Conservation (phyloP, 495 filamentous ascomycete genomes). For the Ramalina intermedia region DNA sequence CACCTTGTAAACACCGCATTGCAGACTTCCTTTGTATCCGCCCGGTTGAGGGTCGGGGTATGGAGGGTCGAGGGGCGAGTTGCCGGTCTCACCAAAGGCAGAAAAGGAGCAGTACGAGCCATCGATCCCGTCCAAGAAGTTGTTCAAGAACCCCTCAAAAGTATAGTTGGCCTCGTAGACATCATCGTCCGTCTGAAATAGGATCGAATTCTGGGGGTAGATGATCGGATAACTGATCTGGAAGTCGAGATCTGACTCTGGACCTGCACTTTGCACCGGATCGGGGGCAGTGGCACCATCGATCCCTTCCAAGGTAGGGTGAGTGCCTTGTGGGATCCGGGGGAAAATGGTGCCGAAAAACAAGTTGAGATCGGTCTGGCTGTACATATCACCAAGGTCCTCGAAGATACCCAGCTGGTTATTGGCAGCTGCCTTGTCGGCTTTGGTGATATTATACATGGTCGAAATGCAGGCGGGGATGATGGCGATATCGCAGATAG, state of each 20-base stretch:
- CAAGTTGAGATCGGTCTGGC: conserved; percentile 41
- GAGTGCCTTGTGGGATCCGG: conserved; percentile 27
- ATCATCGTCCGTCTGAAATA: conserved; percentile 46
- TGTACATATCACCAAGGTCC: conserved; percentile 23
- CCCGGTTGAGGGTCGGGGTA: conserved; percentile 32
- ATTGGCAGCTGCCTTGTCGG: conserved; percentile 2
- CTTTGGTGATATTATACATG: conserved; percentile 11
- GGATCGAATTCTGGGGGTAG: conserved; percentile 44
- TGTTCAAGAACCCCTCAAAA: conserved; percentile 25
- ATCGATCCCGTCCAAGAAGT: conserved; percentile 47
- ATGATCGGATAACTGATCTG: conserved; percentile 36
- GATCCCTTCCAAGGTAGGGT: conserved; percentile 26
- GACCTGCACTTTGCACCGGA: conserved; percentile 8
- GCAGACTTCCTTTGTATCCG: conserved; percentile 40
- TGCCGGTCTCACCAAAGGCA: conserved; percentile 26
- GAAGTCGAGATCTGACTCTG: conserved; percentile 39
- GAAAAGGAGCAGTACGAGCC: conserved; percentile 39
- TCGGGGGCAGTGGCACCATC: conserved; percentile 28
- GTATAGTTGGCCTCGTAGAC: conserved; percentile 24
- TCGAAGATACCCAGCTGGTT: conserved; percentile 28
- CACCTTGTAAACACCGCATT: conserved; percentile 39
- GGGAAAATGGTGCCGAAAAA: conserved; percentile 40
- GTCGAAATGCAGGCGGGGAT: conserved; percentile 9
- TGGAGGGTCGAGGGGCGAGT: conserved; percentile 29
- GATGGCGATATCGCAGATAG: conserved; percentile 4